These are phyloP conservation scores for Bifiguratus adelaidae DNA, from an alignment of 192 early-diverging fungal species.

Conservation along the genomic window DNA sequence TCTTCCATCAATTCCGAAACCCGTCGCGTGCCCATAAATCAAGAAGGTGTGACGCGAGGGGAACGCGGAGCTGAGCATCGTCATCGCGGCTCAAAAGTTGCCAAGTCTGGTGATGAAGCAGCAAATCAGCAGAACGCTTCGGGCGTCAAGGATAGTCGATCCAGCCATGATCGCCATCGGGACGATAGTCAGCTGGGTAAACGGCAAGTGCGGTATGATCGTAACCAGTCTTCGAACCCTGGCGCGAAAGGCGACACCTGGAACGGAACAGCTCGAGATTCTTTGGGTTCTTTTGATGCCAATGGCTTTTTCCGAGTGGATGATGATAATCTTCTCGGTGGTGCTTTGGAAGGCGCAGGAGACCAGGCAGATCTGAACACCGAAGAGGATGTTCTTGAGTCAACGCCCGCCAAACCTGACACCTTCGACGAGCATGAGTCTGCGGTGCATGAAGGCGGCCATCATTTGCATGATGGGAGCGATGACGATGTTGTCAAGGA, in stretches of 20 bases:
- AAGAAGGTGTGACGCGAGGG: too few relatives aligned
- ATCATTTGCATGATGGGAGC: slow-evolving; percentile 10
- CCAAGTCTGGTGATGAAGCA: too few relatives aligned
- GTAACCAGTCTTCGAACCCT: too few relatives aligned
- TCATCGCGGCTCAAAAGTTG: too few relatives aligned
- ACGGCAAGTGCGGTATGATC: too few relatives aligned
- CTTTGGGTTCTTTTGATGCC: slow-evolving; percentile 54
- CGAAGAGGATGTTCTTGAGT: not conserved
- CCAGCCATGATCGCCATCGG: too few relatives aligned
- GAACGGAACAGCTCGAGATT: slow-evolving; percentile 42
- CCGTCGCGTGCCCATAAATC: too few relatives aligned
- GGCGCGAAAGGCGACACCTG: slow-evolving; percentile 27
- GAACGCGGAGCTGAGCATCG: too few relatives aligned
- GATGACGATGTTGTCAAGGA: slow-evolving; percentile 19
- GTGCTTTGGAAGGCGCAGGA: slow-evolving; percentile 1
- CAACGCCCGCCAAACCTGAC: not conserved
- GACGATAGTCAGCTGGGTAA: too few relatives aligned
- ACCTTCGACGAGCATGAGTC: not conserved
- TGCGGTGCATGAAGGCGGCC: not conserved
- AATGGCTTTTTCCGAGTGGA: slow-evolving; percentile 60
- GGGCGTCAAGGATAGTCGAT: too few relatives aligned
- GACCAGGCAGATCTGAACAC: not conserved
- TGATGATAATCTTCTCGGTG: slow-evolving; percentile 20
- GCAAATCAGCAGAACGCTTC: too few relatives aligned
- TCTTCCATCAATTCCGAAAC: too few relatives aligned